Base-by-base conservation (phyloP, 73 alveolate species). In the Paramecium caudatum region DNA sequence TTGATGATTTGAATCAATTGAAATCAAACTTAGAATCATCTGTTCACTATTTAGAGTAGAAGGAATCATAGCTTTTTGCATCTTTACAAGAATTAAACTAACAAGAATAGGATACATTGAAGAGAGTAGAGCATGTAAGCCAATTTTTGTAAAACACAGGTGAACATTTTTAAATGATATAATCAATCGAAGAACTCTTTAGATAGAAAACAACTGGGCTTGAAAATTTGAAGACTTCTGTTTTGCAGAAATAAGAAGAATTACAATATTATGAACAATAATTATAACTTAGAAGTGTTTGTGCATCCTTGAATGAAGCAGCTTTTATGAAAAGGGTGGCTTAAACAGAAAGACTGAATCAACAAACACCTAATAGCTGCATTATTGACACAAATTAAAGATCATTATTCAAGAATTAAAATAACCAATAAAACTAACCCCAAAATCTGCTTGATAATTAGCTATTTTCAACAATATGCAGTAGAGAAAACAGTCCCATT, bases 301-400 rank as follows among this genome's bases (percentile, higher is more conserved):
- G 88, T 39, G 30, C 88, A 10, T 41, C 69, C 17, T 21, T 74
- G 23, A 74, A 74, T 43, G 88, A 74, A 21, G 88, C 69, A 13
- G 65, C 88, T 23, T 45, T 74, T 45, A 27, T 13, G 39, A 74
- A 43, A 19, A 39, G 68, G 39, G 61, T 70, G 2, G 46, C 46
- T 8, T 17, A 70, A 19, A 15, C 68, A 39, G 87, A 74, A 27
- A 74, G 88, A 74, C 16, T 74, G 13, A 7, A 74, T 5, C 19
- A 10, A 0, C 34, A 15, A 25, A 74, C 88, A 12, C 88, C 88
- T 74, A 65, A 46, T n/a, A n/a, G n/a, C n/a, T n/a, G n/a, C n/a
- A n/a, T n/a, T n/a, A n/a, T n/a, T n/a, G n/a, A n/a, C n/a, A n/a
- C n/a, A n/a, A n/a, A n/a, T n/a, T n/a, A 37, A 43, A 39, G 34